Evolutionary conservation across 1,139 yeast genomes (phyloP).

Genomic region (Sugiyamaella sp.): DNA sequence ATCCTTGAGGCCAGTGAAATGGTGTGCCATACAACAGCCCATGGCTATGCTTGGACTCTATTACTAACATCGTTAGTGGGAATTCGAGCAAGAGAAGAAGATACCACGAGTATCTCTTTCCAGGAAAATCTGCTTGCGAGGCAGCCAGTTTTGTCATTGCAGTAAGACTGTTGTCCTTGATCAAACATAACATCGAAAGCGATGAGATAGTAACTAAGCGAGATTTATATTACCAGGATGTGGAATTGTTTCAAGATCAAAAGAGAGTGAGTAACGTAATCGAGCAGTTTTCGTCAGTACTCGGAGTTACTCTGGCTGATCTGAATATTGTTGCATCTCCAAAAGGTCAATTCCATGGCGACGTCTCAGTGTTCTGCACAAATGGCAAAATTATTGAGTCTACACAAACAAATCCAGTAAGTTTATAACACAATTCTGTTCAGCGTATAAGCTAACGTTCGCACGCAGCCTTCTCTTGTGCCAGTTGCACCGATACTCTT

Average conservation of each 20-base stretch:
- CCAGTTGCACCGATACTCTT: slow-evolving; percentile 32
- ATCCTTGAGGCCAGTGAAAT: neutral
- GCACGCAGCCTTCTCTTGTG: slow-evolving; percentile 28
- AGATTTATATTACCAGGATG: slow-evolving; percentile 69
- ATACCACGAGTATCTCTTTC: slow-evolving; percentile 2
- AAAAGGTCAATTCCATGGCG: slow-evolving; percentile 61
- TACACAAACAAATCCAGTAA: slow-evolving; percentile 27
- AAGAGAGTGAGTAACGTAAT: slow-evolving; percentile 46
- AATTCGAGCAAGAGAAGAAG: neutral
- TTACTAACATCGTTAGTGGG: neutral
- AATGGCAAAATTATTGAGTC: slow-evolving; percentile 28
- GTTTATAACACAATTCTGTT: neutral
- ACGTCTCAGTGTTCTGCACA: slow-evolving; percentile 35
- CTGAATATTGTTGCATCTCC: slow-evolving; percentile 61
- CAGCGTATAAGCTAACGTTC: neutral
- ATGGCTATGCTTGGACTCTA: neutral
- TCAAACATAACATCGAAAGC: slow-evolving; percentile 23
- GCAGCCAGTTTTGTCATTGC: slow-evolving; percentile 14
- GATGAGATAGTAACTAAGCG: slow-evolving; percentile 50
- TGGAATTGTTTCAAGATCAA: slow-evolving; percentile 56
- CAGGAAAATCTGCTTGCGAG: slow-evolving; percentile 16
- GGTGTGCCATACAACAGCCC: neutral
- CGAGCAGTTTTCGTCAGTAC: slow-evolving; percentile 29
- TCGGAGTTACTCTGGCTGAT: slow-evolving; percentile 25
- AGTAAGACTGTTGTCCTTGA: slow-evolving; percentile 26